A percentile compares a stretch with the other conserved stretches of the same genome.
Evolutionary conservation across 2,329 filamentous ascomycete genomes (phyloP).

Genomic region (Aspergillus ochraceus): DNA sequence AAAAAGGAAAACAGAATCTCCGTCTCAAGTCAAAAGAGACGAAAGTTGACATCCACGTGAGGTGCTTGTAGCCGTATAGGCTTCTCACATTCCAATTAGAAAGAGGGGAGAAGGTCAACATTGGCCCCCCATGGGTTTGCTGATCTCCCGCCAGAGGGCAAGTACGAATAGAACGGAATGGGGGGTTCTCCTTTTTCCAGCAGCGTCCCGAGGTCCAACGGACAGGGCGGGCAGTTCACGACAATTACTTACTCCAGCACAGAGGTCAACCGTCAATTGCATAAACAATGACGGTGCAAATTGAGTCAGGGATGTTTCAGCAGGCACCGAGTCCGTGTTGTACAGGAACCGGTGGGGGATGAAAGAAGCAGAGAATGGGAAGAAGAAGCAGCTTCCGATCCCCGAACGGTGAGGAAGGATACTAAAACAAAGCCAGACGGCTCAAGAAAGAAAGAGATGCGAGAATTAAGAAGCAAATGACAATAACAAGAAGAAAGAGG

Average conservation of each 20-base stretch:
- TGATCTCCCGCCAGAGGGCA: background rate
- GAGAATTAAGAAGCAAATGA: background rate
- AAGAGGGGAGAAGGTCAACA: background rate
- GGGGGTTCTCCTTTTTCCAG: background rate
- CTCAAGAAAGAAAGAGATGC: background rate
- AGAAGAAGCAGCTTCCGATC: constrained; percentile 3
- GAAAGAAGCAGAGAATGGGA: background rate
- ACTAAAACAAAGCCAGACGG: background rate
- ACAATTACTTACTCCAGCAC: background rate
- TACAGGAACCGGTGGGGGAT: background rate
- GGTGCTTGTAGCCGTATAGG: background rate
- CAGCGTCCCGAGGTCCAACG: background rate
- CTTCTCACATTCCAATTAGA: background rate
- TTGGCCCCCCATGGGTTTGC: background rate
- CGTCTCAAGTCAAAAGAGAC: background rate
- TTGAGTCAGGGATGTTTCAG: background rate
- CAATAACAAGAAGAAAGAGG: background rate
- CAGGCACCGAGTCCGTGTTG: background rate
- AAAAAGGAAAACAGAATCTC: background rate
- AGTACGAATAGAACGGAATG: background rate
- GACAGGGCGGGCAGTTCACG: background rate
- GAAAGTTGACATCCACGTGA: background rate
- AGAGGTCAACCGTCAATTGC: background rate
- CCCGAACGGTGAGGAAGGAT: background rate
- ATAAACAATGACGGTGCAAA: background rate